phyloP scores from a whole-genome alignment of 192 early-diverging fungal genomes.

The Entophlyctis luteolus region DNA sequence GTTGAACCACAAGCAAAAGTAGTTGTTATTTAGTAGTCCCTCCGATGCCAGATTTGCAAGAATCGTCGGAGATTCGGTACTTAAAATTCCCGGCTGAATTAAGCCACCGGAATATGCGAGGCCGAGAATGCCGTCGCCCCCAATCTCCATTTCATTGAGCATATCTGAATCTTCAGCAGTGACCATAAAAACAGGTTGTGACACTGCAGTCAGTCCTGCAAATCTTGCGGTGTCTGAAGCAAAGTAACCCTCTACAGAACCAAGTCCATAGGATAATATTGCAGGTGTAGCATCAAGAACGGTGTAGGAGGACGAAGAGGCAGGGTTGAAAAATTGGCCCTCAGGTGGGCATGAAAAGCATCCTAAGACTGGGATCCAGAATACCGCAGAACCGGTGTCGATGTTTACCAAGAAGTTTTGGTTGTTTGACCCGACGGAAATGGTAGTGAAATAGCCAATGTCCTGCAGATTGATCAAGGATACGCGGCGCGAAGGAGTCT shows the following conservation, averaged over 20 bases:
- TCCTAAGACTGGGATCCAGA: neutral
- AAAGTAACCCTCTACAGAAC: neutral
- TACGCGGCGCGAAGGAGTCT: neutral
- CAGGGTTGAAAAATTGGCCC: neutral
- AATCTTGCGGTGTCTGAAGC: neutral
- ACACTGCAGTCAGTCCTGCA: neutral
- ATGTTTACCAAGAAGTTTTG: neutral
- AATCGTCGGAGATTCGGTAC: neutral
- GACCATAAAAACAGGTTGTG: constrained; percentile 3
- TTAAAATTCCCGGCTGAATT: neutral
- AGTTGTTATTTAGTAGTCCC: neutral
- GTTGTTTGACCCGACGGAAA: neutral
- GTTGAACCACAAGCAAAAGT: constrained; percentile 8
- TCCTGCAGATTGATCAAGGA: neutral
- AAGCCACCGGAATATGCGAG: constrained; percentile 8
- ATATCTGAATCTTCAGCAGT: neutral
- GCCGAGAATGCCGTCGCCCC: constrained; percentile 11
- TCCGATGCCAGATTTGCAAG: neutral
- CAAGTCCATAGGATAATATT: neutral
- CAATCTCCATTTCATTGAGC: neutral
- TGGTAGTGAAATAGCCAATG: neutral
- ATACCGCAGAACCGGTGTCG: constrained; percentile 6
- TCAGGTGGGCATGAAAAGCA: neutral
- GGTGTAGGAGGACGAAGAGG: neutral
- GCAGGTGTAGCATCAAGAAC: neutral